Base-by-base conservation (phyloP, 1,139 yeast species). In the Zhuliangozyma blackwelliae region DNA sequence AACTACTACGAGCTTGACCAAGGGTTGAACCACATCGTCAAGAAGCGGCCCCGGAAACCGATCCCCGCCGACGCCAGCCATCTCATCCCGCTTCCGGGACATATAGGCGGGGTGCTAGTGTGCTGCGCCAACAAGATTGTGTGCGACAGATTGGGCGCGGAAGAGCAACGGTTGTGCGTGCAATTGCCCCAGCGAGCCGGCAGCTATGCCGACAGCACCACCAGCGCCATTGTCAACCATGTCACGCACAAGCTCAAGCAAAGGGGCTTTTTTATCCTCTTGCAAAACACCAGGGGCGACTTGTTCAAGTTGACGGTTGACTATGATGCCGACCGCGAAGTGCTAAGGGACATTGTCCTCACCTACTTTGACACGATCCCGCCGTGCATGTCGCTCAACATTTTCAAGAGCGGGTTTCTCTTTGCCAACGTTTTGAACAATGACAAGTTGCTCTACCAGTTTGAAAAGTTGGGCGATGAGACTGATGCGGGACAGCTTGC, bases 1-100 rank as follows among this genome's bases (percentile, higher is more conserved):
- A 73, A 77, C 7, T 83, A 75, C 55, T 90, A 90, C 59, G 94
- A 87, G 52, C 63, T 90, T 25, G 97, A 92, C 56, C 72, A 86
- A 36, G 96, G 97, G 0, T 65, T 90, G 37, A 89, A 90, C 52
- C 85, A 83, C 52, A 75, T 89, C 2, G 68, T 83, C 2, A 74
- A 72, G 39, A 49, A 49, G 19, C 71, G 67, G 40, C 37, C 20
- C 11, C 22, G 7, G 3, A 71, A 61, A 26, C 55, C 48, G 8
- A 59, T 77, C 3, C 67, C 69, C 0, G 44, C 50, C 0, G 51
- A 64, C 19, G 55, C 71, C 1, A 52, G 50, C 23, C 50, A 59
- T 33, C 41, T 68, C 23, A 51, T 69, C 5, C 63, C 74, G 0
- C 45, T 68, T 28, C 70, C 71, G 0, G 54, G 53, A 2, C 50